A percentile compares a stretch with the other conserved stretches of the same genome.
Conservation (phyloP, 1,139 yeast genomes). For the Nakaseomyces sp. region DNA sequence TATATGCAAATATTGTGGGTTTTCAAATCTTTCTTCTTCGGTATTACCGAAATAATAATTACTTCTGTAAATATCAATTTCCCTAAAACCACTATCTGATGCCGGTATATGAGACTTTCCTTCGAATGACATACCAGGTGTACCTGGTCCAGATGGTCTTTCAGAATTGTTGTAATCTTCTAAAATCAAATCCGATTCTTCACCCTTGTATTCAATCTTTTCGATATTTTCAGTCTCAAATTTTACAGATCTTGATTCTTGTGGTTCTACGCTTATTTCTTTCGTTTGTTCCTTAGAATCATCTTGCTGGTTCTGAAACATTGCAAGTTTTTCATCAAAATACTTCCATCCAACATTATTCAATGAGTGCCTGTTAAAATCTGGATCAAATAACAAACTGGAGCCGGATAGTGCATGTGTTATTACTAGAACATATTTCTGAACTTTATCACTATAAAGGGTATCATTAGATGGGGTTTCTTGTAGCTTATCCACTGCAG, state of each 20-base stretch:
- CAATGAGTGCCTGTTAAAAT: conserved; percentile 29
- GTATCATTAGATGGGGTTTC: conserved; percentile 21
- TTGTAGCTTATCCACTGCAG: conserved; percentile 38
- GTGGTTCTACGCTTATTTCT: conserved; percentile 33
- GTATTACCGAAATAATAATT: conserved; percentile 40
- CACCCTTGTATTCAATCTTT: conserved; percentile 31
- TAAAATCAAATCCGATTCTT: conserved; percentile 24
- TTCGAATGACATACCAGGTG: conserved; percentile 21
- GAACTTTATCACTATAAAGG: conserved; percentile 39
- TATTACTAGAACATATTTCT: conserved; percentile 48
- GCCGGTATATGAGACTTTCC: conserved; percentile 19
- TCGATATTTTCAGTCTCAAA: conserved; percentile 36
- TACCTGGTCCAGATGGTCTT: conserved; percentile 29
- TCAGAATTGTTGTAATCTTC: conserved; percentile 30
- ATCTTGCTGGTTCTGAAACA: conserved; percentile 31
- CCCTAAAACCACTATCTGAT: conserved; percentile 35
- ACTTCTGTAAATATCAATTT: conserved; percentile 51
- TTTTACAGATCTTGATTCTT: conserved; percentile 26
- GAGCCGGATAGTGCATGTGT: conserved; percentile 64
- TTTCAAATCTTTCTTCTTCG: conserved; percentile 40
- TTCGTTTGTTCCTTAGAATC: conserved; percentile 26
- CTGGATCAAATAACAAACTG: conserved; percentile 70
- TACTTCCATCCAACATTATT: conserved; percentile 16
- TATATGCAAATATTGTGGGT: conserved; percentile 48
- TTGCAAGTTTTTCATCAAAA: conserved; percentile 29